phyloP scores from a whole-genome alignment of 805 yeast species.

The Saccharomycopsis sp. region DNA sequence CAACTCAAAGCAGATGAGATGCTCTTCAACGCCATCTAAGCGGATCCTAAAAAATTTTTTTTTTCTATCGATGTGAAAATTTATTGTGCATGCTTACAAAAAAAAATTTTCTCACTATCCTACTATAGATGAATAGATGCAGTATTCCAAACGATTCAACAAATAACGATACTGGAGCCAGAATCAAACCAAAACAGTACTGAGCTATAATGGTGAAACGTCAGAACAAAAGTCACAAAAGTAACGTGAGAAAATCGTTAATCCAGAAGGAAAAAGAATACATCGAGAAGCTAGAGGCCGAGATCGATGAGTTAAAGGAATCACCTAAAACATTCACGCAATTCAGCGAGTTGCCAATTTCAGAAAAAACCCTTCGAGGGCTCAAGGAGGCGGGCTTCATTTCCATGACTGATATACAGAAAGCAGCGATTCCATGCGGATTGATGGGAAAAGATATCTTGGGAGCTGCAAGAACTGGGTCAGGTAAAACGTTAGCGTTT shows the following conservation, averaged over 20 bases:
- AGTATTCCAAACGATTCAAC: too few species aligned
- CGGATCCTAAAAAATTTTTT: not conserved
- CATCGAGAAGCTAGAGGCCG: conserved; percentile 1
- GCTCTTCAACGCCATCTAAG: not conserved
- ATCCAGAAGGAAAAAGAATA: conserved; percentile 2
- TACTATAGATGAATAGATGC: not conserved
- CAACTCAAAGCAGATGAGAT: not conserved
- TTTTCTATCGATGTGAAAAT: not conserved
- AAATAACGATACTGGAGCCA: too few species aligned
- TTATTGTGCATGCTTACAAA: not conserved
- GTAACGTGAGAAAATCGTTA: not conserved
- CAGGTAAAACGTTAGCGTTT: conserved; percentile 88
- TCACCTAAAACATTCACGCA: conserved; percentile 34
- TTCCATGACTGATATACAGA: conserved; percentile 80
- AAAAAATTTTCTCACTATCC: not conserved
- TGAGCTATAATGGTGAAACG: not conserved
- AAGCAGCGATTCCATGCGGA: conserved; percentile 65
- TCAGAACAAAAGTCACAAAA: not conserved
- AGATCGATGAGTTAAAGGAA: conserved; percentile 8
- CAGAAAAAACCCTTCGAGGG: conserved; percentile 60
- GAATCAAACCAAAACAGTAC: too few species aligned
- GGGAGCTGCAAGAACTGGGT: conserved; percentile 80
- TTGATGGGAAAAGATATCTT: conserved; percentile 73
- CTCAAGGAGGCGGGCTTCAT: conserved; percentile 72
- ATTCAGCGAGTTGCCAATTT: conserved; percentile 75